phyloP scores from a whole-genome alignment of 352 stramenopile species.

The Pythium periplocum region DNA sequence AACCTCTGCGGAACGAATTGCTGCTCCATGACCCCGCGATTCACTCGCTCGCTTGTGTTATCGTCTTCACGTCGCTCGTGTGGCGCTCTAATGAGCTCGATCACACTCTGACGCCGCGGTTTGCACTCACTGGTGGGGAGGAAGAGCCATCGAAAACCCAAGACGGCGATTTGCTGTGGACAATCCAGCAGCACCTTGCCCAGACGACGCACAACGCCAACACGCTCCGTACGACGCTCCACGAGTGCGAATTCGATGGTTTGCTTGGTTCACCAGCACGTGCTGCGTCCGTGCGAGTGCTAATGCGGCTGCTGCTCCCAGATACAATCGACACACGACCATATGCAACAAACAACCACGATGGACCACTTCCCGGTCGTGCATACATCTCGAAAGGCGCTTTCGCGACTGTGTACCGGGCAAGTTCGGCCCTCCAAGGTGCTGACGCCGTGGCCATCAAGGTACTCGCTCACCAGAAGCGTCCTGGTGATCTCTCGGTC shows the following conservation, averaged over 20 bases:
- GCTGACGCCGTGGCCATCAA: conserved; percentile 37
- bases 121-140: conserved; percentile 21
- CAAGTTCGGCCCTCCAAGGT: conserved; percentile 14
- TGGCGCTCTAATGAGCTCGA: too few species aligned
- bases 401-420: conserved; percentile 40
- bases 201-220: not conserved
- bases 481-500: conserved; percentile 34
- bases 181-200: conserved; percentile 28
- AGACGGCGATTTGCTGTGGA: conserved; percentile 35
- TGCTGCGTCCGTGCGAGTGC: not conserved
- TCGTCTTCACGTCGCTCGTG: too few species aligned
- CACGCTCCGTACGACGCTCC: conserved; percentile 18
- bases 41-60: too few species aligned
- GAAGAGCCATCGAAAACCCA: conserved; percentile 11
- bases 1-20: too few species aligned
- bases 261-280: conserved; percentile 12
- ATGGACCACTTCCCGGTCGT: not conserved
- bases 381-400: conserved; percentile 47
- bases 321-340: not conserved
- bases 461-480: conserved; percentile 37
- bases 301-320: not conserved
- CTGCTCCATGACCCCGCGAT: too few species aligned
- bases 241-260: conserved; percentile 5
- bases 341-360: not conserved
- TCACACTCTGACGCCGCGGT: not conserved